A percentile compares a stretch with the other conserved stretches of the same genome.
These are phyloP conservation scores for Kluyveromyces sp. DNA, from an alignment of 1,139 yeast species.

Conservation along the genomic window DNA sequence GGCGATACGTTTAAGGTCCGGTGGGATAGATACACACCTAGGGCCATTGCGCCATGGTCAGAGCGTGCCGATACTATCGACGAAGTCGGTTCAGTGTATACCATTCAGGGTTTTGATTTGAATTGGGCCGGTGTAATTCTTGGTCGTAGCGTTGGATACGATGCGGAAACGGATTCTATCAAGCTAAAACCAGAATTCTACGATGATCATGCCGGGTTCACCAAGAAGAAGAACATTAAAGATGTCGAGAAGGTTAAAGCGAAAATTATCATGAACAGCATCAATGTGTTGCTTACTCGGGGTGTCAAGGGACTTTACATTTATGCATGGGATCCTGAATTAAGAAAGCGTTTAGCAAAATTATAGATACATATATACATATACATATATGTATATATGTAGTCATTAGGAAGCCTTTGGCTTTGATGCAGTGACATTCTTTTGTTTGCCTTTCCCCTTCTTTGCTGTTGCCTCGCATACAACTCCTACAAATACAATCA, in stretches of 20 bases:
- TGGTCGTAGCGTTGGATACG: conserved; percentile 36
- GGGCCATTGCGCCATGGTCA: conserved; percentile 36
- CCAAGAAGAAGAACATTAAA: conserved; percentile 32
- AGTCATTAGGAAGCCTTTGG: too few relatives aligned
- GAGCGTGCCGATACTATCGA: conserved; percentile 36
- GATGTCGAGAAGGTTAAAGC: conserved; percentile 31
- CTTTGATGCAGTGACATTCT: too few relatives aligned
- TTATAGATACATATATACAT: background rate
- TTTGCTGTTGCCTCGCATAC: conserved; percentile 57
- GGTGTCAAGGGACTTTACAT: conserved; percentile 36
- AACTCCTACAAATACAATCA: conserved; percentile 75
- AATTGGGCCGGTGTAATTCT: conserved; percentile 38
- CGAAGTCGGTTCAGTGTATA: conserved; percentile 39
- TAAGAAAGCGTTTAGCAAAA: conserved; percentile 19
- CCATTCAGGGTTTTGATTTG: conserved; percentile 38
- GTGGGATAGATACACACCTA: conserved; percentile 33
- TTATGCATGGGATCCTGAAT: conserved; percentile 34
- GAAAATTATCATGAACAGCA: conserved; percentile 35
- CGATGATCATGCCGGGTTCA: conserved; percentile 38
- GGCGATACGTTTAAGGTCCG: conserved; percentile 35
- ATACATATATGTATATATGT: background rate
- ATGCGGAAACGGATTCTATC: conserved; percentile 28
- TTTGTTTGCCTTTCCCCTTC: conserved; percentile 13
- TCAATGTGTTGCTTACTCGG: conserved; percentile 36
- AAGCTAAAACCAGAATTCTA: conserved; percentile 30